Base-by-base conservation (phyloP, 768 basidiomycete species). In the Phylloporus arenicola region DNA sequence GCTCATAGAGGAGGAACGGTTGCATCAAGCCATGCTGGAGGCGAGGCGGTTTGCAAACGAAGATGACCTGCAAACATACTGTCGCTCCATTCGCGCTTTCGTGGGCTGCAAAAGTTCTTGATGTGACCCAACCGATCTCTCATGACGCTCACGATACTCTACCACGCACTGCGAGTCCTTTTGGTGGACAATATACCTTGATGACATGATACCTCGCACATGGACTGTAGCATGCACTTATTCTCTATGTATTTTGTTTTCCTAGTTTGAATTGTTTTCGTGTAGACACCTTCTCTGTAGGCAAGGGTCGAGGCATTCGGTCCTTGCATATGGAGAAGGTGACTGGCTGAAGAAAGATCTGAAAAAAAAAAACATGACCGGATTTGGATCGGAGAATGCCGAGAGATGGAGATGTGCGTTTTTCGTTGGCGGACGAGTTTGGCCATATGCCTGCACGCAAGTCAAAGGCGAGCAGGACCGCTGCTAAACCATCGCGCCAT, bases 1-100 rank as follows among this genome's bases (percentile, higher is more conserved):
- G 62, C 70, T 84, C 5, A 77, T 84, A 30, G 82, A 85, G 58
- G 84, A 86, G 58, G 77, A 82, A 54, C 72, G 84, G 30, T 65
- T 81, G 35, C 76, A 81, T 53, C 77, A 78, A 24, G 79, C 77
- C 37, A 79, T 86, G 73, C 63, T 80, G 12, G 77, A 83, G 55
- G 82, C 82, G 31, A 73, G 78, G 50, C 74, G 69, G 47, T 69
- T 64, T 52, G 80, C 76, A 22, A 73, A 75, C 9, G 66, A 71
- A 35, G 79, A 83, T 52, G 83, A 83, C 46, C 58, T 73, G 30
- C 70, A 77, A 44, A 64, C 68, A 30, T 77, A 79, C 39, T 84
- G 78, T 70, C 78, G 83, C 35, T 73, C 82, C n/a, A 51, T 82
- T 22, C 73, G 83, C 52, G 75, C 79, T 6, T 72, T 85, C n/a